Evolutionary conservation across 306 rosid species (phyloP), one percentile per base, ranked within the genome.

Genomic region (Amphicarpaea edgeworthii): DNA sequence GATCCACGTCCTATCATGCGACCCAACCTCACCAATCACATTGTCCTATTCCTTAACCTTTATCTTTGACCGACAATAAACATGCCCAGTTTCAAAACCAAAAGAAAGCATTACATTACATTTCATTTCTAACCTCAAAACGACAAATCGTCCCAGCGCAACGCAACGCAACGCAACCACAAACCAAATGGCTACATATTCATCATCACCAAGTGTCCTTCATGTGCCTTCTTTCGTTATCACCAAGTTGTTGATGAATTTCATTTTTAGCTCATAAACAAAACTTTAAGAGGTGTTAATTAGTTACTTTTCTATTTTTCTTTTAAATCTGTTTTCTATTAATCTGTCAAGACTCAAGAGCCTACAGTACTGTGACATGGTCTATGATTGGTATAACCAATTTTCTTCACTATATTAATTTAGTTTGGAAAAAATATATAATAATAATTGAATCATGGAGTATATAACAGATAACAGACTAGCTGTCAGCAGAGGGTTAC

Each of bases 61-160:
- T 65, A 55, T 76, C 79, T 87, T 90, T 88, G 88, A 90, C 93
- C 90, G 79, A 82, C 88, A 83, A 73, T n/a, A 83, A 64, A 50
- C 28, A 34, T 34, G 12, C 70, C 77, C 62, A 43, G 16, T 70
- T 74, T 70, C 62, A 43, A 66, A 69, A 70, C 45, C 61, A 8
- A 61, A n/a, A n/a, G n/a, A n/a, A n/a, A 34, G 66, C 45, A 28
- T 20, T 42, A 54, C 63, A 16, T 51, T 50, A 43, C 45, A 28
- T 20, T 42, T 43, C 63, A 16, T 51, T 50, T 61, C 68, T 12
- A 41, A 34, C 53, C 63, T 47, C 55, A 12, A 7, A 75, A 67
- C 70, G 77, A 72, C 63, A 73, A 67, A 34, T 34, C 40, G 40
- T 34, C 40, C 9, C 9, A 1, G 40, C 9, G 40, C 40, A 34